Percentiles rank a stretch among this genome's conserved stretches.
Conservation (phyloP, 495 filamentous ascomycete species). For the Penicillium salamii region DNA sequence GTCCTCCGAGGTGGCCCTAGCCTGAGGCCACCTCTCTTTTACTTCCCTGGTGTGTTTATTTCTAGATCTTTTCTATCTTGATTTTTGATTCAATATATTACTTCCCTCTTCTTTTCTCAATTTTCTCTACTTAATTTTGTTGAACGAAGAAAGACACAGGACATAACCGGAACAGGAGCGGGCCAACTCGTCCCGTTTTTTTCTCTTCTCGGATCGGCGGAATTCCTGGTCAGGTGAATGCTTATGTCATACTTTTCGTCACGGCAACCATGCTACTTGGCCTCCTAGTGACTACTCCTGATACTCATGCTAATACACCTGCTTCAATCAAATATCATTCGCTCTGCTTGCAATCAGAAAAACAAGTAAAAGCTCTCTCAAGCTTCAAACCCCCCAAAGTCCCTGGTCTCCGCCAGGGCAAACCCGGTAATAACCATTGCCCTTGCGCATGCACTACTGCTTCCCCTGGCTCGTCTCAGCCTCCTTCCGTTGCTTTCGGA, state of each 20-base stretch:
- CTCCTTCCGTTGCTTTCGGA: conserved; percentile 34
- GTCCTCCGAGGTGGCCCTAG: conserved; percentile 50
- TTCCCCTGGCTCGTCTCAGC: conserved; percentile 15
- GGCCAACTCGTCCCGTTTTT: conserved; percentile 39
- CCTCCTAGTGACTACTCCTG: no score
- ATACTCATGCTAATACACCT: no score
- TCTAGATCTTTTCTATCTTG: neutral
- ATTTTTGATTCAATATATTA: neutral
- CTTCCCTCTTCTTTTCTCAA: no score
- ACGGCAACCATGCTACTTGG: conserved; percentile 38
- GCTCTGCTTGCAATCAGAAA: conserved; percentile 1
- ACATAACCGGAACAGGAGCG: conserved; percentile 8
- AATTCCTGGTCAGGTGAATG: conserved; percentile 31
- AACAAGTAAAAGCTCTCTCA: neutral
- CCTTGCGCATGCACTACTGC: neutral
- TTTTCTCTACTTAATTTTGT: neutral
- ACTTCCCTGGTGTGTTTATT: neutral
- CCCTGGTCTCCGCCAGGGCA: no score
- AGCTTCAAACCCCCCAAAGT: neutral
- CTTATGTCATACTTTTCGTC: conserved; percentile 40
- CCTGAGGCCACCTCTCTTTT: conserved; percentile 23
- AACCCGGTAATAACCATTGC: no score
- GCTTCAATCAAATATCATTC: neutral
- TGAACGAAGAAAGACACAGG: neutral
- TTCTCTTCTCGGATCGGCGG: conserved; percentile 44